These are phyloP conservation scores for Akanthomyces uredinophilus DNA, from an alignment of 2,329 filamentous ascomycete species.

Conservation along the genomic window DNA sequence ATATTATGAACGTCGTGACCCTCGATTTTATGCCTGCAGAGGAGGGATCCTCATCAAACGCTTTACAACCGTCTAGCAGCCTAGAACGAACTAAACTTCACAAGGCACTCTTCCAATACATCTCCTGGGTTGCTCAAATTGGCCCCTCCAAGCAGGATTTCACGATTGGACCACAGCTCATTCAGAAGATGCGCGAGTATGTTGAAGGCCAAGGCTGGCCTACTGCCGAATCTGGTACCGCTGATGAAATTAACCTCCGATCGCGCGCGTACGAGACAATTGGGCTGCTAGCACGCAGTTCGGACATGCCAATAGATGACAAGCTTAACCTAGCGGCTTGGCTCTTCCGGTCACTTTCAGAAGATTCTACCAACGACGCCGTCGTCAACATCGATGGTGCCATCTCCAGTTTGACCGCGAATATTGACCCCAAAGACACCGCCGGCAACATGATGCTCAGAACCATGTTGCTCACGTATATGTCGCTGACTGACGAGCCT, in stretches of 20 bases:
- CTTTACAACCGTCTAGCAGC: conserved; percentile 42
- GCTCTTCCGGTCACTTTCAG: conserved; percentile 77
- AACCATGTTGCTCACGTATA: conserved; percentile 62
- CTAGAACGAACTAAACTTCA: conserved; percentile 76
- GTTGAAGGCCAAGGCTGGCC: conserved; percentile 84
- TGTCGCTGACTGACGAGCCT: conserved; percentile 46
- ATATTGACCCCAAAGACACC: conserved; percentile 34
- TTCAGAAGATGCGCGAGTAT: conserved; percentile 65
- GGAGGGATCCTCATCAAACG: conserved; percentile 15
- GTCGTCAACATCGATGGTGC: conserved; percentile 87
- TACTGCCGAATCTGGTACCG: conserved; percentile 49
- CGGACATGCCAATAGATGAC: conserved; percentile 50
- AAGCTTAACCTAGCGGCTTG: conserved; percentile 57
- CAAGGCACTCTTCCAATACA: conserved; percentile 76
- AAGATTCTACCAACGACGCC: conserved; percentile 70
- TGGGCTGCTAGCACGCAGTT: conserved; percentile 68
- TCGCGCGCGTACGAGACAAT: conserved; percentile 87
- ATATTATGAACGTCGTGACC: conserved; percentile 66
- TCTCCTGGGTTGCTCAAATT: conserved; percentile 79
- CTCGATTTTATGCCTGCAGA: conserved; percentile 49
- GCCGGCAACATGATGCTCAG: conserved; percentile 33
- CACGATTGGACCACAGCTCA: conserved; percentile 61
- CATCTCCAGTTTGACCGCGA: conserved; percentile 63
- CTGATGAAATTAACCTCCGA: conserved; percentile 62
- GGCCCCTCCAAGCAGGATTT: conserved; percentile 56